Base-by-base conservation (phyloP, 164 flowering plant species). In the Sedum album region DNA sequence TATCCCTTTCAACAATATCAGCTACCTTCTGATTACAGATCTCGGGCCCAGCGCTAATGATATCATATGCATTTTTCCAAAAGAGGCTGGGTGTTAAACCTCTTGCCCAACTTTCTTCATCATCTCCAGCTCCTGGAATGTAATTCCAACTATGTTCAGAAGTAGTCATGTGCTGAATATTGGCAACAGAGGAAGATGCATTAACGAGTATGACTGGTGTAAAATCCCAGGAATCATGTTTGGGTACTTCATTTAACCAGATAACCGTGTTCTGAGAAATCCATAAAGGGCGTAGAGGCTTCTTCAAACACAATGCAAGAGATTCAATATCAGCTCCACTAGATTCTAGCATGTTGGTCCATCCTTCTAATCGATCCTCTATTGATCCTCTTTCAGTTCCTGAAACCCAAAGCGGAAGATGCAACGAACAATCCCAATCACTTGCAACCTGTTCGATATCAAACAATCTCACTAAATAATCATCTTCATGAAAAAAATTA, bases 101-200 rank as follows among this genome's bases (percentile, higher is more conserved):
- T 76, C 90, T 80, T 5, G 97, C 85, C 97, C 99, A 94, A 78
- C 96, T 91, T 79, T 94, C 99, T 82, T 94, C 98, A 76, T 94
- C 98, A 80, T 94, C 98, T 70, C 99, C 99, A 65, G 97, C 99
- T 61, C 99, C 99, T 26, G 97, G 67, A 44, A 94, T 91, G 74
- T 94, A 94, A 73, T 79, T 85, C 97, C 97, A 94, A 75, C 96
- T 94, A 76, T 84, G 86, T 75, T 90, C 92, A 14, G 99, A 87
- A 60, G 82, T 83, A 42, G 81, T 79, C 68, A 81, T 80, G 39
- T 74, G 82, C 67, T 82, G 95, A 75, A 69, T 18, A 38, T 67
- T 44, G 25, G 81, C 88, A 67, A 17, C 79, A 23, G 88, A 76
- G 36, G 82, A 76, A 48, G 99, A 94, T 48, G 96, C 93, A 70